Evolutionary conservation across 805 yeast species (phyloP).

Genomic region (Yamadazyma kitorensis): DNA sequence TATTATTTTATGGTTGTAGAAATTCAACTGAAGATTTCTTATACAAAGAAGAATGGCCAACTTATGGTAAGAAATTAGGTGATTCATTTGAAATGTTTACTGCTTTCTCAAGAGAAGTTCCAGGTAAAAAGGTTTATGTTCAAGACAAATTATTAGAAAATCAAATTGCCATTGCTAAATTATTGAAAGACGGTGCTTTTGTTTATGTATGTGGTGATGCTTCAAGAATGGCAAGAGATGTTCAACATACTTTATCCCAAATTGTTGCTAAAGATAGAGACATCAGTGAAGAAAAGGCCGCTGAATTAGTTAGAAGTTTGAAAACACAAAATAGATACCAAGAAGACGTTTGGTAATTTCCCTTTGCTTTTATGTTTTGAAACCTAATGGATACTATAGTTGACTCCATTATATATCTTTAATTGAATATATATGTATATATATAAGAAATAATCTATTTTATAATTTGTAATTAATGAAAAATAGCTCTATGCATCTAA

Average conservation of each 20-base stretch:
- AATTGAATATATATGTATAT: no score
- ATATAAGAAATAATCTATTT: no score
- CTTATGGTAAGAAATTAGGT: conserved; percentile 60
- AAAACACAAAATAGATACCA: conserved; percentile 87
- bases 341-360: conserved; percentile 91
- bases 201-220: conserved; percentile 98
- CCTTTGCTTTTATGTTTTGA: no score
- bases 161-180: conserved; percentile 50
- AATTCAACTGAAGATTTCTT: conserved; percentile 73
- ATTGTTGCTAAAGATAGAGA: conserved; percentile 63
- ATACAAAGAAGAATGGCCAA: conserved; percentile 87
- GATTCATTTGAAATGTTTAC: conserved; percentile 66
- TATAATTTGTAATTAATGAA: no score
- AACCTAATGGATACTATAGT: no score
- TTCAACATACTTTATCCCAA: conserved; percentile 62
- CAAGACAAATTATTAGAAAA: conserved; percentile 70
- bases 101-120: conserved; percentile 80
- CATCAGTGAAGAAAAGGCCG: conserved; percentile 65
- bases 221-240: conserved; percentile 91
- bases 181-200: conserved; percentile 70
- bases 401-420: no score
- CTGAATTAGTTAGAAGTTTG: conserved; percentile 71
- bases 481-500: no score
- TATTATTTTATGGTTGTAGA: conserved; percentile 89
- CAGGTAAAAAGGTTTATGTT: conserved; percentile 65